Evolutionary conservation across 352 stramenopile genomes (phyloP).

Genomic region (Phytophthora constricta): DNA sequence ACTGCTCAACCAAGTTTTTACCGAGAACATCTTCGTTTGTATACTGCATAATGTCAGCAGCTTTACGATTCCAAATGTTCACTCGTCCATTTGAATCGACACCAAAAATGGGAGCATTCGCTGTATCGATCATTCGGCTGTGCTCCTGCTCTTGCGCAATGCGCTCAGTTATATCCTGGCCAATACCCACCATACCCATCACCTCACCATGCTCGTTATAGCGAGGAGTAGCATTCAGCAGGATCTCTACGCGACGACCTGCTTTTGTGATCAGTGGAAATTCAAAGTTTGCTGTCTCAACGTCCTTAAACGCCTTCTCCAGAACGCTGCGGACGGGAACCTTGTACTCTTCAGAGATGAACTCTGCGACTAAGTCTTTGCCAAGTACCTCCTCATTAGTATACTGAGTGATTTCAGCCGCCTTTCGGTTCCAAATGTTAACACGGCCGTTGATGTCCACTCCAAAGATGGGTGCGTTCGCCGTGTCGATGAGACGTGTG

Average conservation of each 20-base stretch:
- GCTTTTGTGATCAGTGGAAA: slow-evolving; percentile 31
- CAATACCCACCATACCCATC: slow-evolving; percentile 5
- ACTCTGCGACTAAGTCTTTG: slow-evolving; percentile 45
- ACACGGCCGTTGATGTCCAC: slow-evolving; percentile 22
- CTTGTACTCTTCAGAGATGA: slow-evolving; percentile 36
- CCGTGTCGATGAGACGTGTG: slow-evolving; percentile 35
- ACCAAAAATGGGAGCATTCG: slow-evolving; percentile 50
- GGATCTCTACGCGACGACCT: slow-evolving; percentile 38
- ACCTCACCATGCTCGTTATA: slow-evolving; percentile 11
- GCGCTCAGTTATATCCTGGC: neutral
- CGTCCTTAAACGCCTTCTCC: slow-evolving; percentile 1
- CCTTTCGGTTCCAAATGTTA: slow-evolving; percentile 76
- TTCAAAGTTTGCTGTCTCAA: slow-evolving; percentile 8
- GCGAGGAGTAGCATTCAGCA: slow-evolving; percentile 34
- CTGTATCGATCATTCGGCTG: slow-evolving; percentile 26
- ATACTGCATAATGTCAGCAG: slow-evolving; percentile 82
- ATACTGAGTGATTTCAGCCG: slow-evolving; percentile 66
- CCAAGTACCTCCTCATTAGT: slow-evolving; percentile 48
- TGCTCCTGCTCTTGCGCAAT: neutral
- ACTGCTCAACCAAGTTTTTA: slow-evolving; percentile 68
- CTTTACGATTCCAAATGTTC: slow-evolving; percentile 86
- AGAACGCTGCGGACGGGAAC: slow-evolving; percentile 31
- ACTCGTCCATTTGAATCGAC: slow-evolving; percentile 61
- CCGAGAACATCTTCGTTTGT: slow-evolving; percentile 79
- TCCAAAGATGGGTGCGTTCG: slow-evolving; percentile 70